Percentiles rank a stretch among this genome's conserved stretches.
Evolutionary conservation across 495 filamentous ascomycete species (phyloP).

Genomic region (Daldinia loculata): DNA sequence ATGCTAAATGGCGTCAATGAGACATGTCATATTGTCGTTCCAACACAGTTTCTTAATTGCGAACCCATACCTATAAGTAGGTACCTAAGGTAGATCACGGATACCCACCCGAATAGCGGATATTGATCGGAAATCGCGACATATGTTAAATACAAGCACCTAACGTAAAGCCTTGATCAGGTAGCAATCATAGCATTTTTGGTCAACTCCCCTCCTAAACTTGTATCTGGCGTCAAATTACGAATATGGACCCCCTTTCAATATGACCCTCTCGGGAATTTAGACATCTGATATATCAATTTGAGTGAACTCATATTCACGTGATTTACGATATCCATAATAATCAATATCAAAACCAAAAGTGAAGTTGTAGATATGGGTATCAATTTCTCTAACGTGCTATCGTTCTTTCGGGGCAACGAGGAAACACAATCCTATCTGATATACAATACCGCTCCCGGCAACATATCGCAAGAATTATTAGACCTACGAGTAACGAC

Average conservation of each 20-base stretch:
- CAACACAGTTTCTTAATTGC: background rate
- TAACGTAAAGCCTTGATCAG: background rate
- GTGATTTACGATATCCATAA: background rate
- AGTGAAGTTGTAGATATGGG: slow-evolving; percentile 16
- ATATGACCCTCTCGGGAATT: background rate
- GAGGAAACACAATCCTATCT: slow-evolving; percentile 17
- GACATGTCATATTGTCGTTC: background rate
- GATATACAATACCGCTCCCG: slow-evolving; percentile 21
- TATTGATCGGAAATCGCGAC: slow-evolving; percentile 6
- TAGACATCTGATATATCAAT: background rate
- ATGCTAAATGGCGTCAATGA: background rate
- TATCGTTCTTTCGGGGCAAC: slow-evolving; percentile 10
- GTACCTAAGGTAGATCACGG: background rate
- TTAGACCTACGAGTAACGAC: background rate
- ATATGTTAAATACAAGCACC: background rate
- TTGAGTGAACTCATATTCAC: background rate
- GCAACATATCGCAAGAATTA: slow-evolving; percentile 12
- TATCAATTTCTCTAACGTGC: slow-evolving; percentile 42
- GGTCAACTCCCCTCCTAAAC: no score
- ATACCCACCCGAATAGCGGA: background rate
- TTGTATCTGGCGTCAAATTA: background rate
- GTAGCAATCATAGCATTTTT: background rate
- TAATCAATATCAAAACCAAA: background rate
- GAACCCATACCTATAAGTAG: background rate
- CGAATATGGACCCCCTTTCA: background rate